Evolutionary conservation across 139 green algal species (phyloP).

Genomic region (Tetraselmis striata): DNA sequence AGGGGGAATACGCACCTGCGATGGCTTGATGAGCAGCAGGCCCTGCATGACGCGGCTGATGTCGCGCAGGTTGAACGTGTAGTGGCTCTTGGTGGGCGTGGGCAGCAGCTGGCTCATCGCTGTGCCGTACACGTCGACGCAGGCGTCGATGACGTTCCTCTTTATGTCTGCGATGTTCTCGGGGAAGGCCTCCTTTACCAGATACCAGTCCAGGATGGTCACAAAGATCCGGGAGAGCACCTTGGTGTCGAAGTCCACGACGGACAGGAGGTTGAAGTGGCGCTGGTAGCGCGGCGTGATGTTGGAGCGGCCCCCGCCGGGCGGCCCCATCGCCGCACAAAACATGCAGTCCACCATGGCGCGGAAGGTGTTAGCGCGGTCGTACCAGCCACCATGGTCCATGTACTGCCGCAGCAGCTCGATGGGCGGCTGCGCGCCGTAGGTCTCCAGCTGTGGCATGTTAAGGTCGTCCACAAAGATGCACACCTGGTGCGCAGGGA

Average conservation of each 20-base stretch:
- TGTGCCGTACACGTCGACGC: slow-evolving; percentile 42
- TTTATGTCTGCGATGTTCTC: slow-evolving; percentile 27
- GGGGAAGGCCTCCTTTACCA: slow-evolving; percentile 22
- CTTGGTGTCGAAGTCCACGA: slow-evolving; percentile 52
- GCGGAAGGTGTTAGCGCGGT: slow-evolving; percentile 55
- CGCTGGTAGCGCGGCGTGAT: slow-evolving; percentile 54
- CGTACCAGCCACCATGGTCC: slow-evolving; percentile 30
- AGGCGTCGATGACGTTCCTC: slow-evolving; percentile 28
- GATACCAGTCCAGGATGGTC: slow-evolving; percentile 50
- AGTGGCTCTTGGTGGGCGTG: slow-evolving; percentile 52
- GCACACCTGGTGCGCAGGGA: background rate
- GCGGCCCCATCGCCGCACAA: slow-evolving; percentile 61
- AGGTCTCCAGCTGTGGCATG: slow-evolving; percentile 21
- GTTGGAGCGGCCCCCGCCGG: slow-evolving; percentile 53
- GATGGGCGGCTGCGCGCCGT: slow-evolving; percentile 23
- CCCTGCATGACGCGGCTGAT: slow-evolving; percentile 31
- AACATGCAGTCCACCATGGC: slow-evolving; percentile 66
- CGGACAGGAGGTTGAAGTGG: slow-evolving; percentile 44
- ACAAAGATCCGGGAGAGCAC: slow-evolving; percentile 57
- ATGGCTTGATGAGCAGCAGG: slow-evolving; percentile 8
- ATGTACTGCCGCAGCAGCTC: slow-evolving; percentile 42
- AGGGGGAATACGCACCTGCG: background rate
- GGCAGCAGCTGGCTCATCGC: slow-evolving; percentile 36
- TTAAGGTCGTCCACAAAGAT: slow-evolving; percentile 24
- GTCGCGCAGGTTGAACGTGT: slow-evolving; percentile 60